Conservation (phyloP, 257 asterid species). For the Ballota nigra region DNA sequence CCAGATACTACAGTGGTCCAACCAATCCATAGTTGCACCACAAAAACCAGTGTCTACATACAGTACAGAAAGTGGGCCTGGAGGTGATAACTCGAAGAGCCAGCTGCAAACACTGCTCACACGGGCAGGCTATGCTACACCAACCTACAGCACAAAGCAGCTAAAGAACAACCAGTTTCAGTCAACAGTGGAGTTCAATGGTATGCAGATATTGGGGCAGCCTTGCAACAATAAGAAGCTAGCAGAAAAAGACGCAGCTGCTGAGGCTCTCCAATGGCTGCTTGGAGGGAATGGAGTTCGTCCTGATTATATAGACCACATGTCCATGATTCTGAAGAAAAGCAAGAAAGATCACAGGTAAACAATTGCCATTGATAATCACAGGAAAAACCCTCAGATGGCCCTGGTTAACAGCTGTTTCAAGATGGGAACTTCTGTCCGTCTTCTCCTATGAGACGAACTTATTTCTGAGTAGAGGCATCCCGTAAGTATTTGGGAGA, state of each 20-base stretch:
- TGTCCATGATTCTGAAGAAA: slow-evolving; percentile 72
- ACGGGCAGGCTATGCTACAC: slow-evolving; percentile 78
- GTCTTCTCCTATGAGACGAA: not conserved
- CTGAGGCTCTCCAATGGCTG: slow-evolving; percentile 86
- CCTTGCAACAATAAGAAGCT: slow-evolving; percentile 87
- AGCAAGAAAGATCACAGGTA: slow-evolving; percentile 71
- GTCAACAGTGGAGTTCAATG: slow-evolving; percentile 68
- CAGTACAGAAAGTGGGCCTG: slow-evolving; percentile 69
- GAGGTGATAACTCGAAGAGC: slow-evolving; percentile 91
- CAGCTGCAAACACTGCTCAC: slow-evolving; percentile 83
- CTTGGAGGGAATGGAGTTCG: slow-evolving; percentile 50
- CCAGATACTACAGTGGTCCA: slow-evolving; percentile 39
- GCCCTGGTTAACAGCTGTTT: not conserved
- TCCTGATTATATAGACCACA: slow-evolving; percentile 46
- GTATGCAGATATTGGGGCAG: slow-evolving; percentile 66
- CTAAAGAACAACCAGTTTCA: slow-evolving; percentile 58
- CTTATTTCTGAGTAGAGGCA: not conserved
- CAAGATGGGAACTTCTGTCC: not conserved
- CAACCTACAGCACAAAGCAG: slow-evolving; percentile 68
- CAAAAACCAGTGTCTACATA: slow-evolving; percentile 32
- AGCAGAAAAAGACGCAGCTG: slow-evolving; percentile 93
- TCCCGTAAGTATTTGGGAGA: not conserved
- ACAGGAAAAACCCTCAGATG: not conserved
- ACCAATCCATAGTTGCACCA: slow-evolving; percentile 31
- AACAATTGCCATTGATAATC: not conserved